A percentile compares a stretch with the other conserved stretches of the same genome.
Evolutionary conservation across 2,329 filamentous ascomycete species (phyloP).

Genomic region (Aspergillus intermedius): DNA sequence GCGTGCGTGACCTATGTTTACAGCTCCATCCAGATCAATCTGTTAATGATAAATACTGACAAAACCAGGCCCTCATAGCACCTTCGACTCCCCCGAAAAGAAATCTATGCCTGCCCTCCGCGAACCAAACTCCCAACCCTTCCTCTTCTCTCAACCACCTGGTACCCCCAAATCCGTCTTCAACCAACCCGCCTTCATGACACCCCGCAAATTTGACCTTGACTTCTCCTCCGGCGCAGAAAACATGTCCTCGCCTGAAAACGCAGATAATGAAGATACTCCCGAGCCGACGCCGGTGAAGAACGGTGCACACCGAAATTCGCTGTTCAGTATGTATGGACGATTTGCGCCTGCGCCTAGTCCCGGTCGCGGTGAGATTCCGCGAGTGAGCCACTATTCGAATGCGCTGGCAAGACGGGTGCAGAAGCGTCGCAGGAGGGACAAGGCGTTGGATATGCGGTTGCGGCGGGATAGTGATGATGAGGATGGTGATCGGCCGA

Average conservation of each 20-base stretch:
- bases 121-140: conserved; percentile 45
- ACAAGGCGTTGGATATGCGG: conserved; percentile 40
- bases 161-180: conserved; percentile 29
- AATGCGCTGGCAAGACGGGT: conserved; percentile 41
- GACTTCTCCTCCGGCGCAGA: conserved; percentile 45
- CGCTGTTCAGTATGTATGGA: conserved; percentile 36
- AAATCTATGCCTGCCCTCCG: conserved; percentile 40
- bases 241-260: conserved; percentile 41
- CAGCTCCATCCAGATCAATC: neutral
- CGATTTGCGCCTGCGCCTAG: conserved; percentile 40
- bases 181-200: conserved; percentile 41
- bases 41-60: neutral
- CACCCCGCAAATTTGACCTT: conserved; percentile 42
- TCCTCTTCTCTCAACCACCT: conserved; percentile 42
- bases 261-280: conserved; percentile 44
- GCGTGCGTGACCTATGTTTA: conserved; percentile 26
- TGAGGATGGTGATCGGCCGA: conserved; percentile 34
- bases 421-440: conserved; percentile 46
- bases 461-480: conserved; percentile 38
- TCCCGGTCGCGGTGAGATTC: conserved; percentile 61
- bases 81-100: conserved; percentile 46
- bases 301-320: conserved; percentile 30
- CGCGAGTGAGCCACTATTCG: conserved; percentile 43
- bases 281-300: conserved; percentile 33
- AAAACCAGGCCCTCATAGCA: conserved; percentile 31